Conservation (phyloP, 2,329 filamentous ascomycete genomes). For the Penicillium sp. region DNA sequence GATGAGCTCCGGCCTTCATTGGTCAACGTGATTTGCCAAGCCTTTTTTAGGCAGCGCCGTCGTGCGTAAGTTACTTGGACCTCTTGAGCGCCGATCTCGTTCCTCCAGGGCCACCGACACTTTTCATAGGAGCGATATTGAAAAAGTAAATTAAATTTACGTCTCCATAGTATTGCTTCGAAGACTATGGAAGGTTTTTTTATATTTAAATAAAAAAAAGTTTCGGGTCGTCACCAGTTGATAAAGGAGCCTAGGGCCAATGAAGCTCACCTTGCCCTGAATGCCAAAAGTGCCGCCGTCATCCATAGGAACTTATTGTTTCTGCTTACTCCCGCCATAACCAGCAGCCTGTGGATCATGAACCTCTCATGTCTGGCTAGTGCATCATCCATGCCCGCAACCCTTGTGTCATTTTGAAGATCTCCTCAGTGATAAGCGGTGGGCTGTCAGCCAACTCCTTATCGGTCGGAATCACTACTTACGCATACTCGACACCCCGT, state of each 20-base stretch:
- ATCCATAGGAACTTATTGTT: slow-evolving; percentile 13
- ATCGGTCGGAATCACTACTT: slow-evolving; percentile 9
- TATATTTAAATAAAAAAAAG: not conserved
- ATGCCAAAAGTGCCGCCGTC: slow-evolving; percentile 6
- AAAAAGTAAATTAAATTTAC: not conserved
- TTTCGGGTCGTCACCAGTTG: not conserved
- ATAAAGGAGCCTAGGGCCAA: not conserved
- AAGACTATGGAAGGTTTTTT: not conserved
- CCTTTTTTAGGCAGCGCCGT: slow-evolving; percentile 19
- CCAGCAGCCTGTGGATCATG: slow-evolving; percentile 5
- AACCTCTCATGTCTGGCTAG: slow-evolving; percentile 1
- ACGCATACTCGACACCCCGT: slow-evolving; percentile 1
- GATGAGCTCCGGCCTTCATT: not conserved
- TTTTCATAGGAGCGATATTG: not conserved
- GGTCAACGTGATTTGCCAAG: slow-evolving; percentile 15
- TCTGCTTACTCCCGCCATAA: slow-evolving; percentile 7
- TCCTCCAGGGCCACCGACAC: not conserved
- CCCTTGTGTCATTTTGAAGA: not conserved
- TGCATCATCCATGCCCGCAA: slow-evolving; percentile 1
- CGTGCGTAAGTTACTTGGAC: slow-evolving; percentile 15
- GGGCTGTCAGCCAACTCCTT: slow-evolving; percentile 7
- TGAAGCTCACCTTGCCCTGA: not conserved
- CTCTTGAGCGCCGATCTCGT: slow-evolving; percentile 12
- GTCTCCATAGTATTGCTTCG: not conserved
- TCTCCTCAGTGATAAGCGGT: slow-evolving; percentile 6